Base-by-base conservation (phyloP, 306 rosid species). In the Cicer arietinum region DNA sequence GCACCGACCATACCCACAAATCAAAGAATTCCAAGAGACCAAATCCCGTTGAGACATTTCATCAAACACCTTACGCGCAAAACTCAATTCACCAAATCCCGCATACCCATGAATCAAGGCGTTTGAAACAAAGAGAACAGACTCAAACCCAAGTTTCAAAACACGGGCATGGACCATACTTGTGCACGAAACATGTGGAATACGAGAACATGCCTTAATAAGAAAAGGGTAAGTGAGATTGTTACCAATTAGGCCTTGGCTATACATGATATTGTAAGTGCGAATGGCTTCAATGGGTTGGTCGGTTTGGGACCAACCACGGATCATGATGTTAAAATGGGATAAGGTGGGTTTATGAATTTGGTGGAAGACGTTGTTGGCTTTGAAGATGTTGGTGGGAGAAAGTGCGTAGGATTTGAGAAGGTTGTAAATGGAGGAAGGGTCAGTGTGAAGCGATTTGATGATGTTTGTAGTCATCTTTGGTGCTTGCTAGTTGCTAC, bases 11-110 rank as follows among this genome's bases (percentile, higher is more conserved):
- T 78, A 91, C 51, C 90, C 97, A 81, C 92, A 91, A 48, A 94
- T 84, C 84, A 91, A 64, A 16, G 97, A 91, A 70, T 91, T 94
- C 98, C 96, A 94, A 46, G 98, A 94, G 42, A 94, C 92, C 79
- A 91, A 84, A 81, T 91, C 97, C 79, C 89, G 85, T 1, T 86
- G 85, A 7, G 18, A 46, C 92, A 91, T 91, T 90, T 66, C 86
- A 71, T 90, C 97, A 71, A 94, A 91, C 84, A 87, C 72, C 81
- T 81, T 86, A 39, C 56, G 70, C 1, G 96, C 96, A 44, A 67
- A 10, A 43, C 20, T 85, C 84, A 90, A 8, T 63, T 82, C 81
- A 20, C 92, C 84, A 46, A 79, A 85, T 12, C 72, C 6, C 0
- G 74, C 82, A 46, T 90, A 94, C 87, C 86, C 69, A 1, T 79